These are phyloP conservation scores for Ceratocystis eucalypticola DNA, from an alignment of 2,329 filamentous ascomycete species.

Conservation along the genomic window DNA sequence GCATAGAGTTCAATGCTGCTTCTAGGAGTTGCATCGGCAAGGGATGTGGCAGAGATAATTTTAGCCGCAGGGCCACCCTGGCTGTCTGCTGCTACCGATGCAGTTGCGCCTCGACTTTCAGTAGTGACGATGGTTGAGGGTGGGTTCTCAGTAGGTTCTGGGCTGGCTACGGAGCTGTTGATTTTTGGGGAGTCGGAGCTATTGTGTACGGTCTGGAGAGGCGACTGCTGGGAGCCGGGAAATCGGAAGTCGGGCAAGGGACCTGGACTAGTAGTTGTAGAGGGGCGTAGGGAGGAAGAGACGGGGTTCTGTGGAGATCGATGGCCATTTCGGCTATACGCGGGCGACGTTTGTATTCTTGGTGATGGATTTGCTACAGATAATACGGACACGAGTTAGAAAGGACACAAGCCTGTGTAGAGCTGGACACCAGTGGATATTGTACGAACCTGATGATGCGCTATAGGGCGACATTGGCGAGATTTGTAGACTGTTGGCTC, in stretches of 20 bases:
- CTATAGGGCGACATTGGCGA: conserved; percentile 33
- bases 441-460: conserved; percentile 30
- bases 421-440: background rate
- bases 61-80: conserved; percentile 46
- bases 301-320: conserved; percentile 15
- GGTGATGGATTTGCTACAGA: conserved; percentile 30
- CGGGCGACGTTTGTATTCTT: conserved; percentile 36
- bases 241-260: conserved; percentile 44
- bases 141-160: background rate
- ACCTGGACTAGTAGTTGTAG: conserved; percentile 26
- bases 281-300: conserved; percentile 28
- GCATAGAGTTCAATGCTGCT: conserved; percentile 94
- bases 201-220: conserved; percentile 27
- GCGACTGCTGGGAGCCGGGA: conserved; percentile 33
- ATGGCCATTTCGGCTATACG: conserved; percentile 34
- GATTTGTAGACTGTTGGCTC: conserved; percentile 73
- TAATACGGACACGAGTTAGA: background rate
- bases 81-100: conserved; percentile 36
- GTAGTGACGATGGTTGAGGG: conserved; percentile 3
- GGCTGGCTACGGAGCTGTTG: conserved; percentile 27
- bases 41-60: conserved; percentile 55
- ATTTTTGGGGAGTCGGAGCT: conserved; percentile 25
- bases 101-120: background rate
- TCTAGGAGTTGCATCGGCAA: conserved; percentile 52
- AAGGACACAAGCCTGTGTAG: background rate